phyloP scores from a whole-genome alignment of 176 grass and related monocot genomes.

The barley (Hordeum vulgare) region DNA sequence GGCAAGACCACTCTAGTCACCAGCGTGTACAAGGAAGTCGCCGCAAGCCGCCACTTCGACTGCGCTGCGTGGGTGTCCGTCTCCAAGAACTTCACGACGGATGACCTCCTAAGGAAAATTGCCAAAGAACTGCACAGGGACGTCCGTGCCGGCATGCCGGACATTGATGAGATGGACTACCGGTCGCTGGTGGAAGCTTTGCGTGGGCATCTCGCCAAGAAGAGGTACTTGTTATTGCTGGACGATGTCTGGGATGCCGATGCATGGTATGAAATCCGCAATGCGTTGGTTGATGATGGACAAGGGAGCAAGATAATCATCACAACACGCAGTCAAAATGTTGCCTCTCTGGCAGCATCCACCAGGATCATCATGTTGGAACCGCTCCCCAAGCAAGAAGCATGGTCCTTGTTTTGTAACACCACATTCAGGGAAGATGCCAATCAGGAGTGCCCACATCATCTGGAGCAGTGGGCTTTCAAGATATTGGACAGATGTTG shows the following conservation, averaged over 20 bases:
- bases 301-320: slow-evolving; percentile 19
- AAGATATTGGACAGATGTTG: slow-evolving; percentile 32
- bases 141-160: neutral
- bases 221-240: slow-evolving; percentile 25
- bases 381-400: neutral
- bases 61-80: slow-evolving; percentile 38
- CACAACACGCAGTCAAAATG: slow-evolving; percentile 26
- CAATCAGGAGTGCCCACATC: neutral
- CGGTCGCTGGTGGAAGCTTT: neutral
- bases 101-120: slow-evolving; percentile 20
- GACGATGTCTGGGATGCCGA: slow-evolving; percentile 37
- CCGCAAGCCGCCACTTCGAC: slow-evolving; percentile 9
- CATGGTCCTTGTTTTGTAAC: slow-evolving; percentile 27
- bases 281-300: neutral
- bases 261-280: slow-evolving; percentile 4
- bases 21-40: slow-evolving; percentile 4
- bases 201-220: slow-evolving; percentile 6
- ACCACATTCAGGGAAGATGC: slow-evolving; percentile 3
- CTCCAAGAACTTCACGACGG: slow-evolving; percentile 10
- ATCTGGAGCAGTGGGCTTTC: neutral
- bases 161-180: slow-evolving; percentile 10
- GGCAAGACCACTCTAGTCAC: slow-evolving; percentile 43
- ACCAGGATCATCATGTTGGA: neutral
- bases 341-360: slow-evolving; percentile 15
- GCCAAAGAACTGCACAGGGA: slow-evolving; percentile 13